These are phyloP conservation scores for Eustoma russellianum DNA, from an alignment of 257 asterid species.

Conservation along the genomic window DNA sequence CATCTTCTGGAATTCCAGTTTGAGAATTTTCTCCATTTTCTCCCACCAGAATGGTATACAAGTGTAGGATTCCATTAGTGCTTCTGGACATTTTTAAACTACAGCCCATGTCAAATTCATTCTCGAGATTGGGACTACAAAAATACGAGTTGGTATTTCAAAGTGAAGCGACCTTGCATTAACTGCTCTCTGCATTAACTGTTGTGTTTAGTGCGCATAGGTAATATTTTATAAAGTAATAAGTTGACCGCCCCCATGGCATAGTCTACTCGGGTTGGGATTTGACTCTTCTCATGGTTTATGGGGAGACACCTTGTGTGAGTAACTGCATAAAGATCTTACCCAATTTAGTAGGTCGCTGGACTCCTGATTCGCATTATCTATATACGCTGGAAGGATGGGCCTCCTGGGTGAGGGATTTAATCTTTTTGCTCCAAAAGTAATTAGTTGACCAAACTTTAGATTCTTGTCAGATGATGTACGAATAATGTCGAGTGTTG, in stretches of 20 bases:
- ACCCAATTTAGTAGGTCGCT: no score
- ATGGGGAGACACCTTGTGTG: no score
- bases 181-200: not conserved
- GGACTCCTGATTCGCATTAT: no score
- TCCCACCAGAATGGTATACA: not conserved
- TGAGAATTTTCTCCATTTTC: slow-evolving; percentile 9
- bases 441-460: not conserved
- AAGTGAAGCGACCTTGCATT: slow-evolving; percentile 1
- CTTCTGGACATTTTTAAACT: not conserved
- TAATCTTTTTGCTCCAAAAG: no score
- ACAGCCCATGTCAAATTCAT: not conserved
- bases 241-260: no score
- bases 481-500: no score
- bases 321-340: no score
- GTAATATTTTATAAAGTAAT: not conserved
- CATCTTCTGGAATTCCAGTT: slow-evolving; percentile 11
- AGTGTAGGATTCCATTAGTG: not conserved
- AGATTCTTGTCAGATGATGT: not conserved
- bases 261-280: no score
- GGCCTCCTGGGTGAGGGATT: no score
- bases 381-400: no score
- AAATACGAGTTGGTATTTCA: not conserved
- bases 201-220: not conserved
- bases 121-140: slow-evolving; percentile 10
- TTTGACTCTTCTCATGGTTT: no score